Conservation (phyloP, 2,329 filamentous ascomycete genomes). For the Calonectria pseudoturangicola region DNA sequence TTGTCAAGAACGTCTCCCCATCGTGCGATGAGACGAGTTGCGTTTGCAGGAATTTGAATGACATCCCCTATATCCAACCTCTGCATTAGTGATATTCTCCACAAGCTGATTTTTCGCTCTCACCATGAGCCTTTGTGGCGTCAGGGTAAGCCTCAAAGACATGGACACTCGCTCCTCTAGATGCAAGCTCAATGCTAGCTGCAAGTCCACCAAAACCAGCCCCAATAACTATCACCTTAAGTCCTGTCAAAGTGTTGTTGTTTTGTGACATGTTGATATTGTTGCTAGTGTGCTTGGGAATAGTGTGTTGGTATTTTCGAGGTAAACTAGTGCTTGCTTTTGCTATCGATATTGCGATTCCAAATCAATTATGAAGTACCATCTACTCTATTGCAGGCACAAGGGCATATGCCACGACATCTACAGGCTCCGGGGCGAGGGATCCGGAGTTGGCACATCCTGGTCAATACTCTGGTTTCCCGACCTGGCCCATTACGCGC, state of each 20-base stretch:
- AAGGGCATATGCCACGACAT: too few relatives aligned
- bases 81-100: background rate
- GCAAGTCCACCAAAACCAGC: constrained; percentile 29
- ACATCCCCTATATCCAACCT: constrained; percentile 4
- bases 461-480: too few relatives aligned
- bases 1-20: constrained; percentile 22
- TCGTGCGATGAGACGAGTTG: constrained; percentile 10
- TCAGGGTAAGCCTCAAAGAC: constrained; percentile 19
- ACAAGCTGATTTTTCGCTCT: background rate
- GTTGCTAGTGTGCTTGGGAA: too few relatives aligned
- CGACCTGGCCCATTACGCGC: too few relatives aligned
- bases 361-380: too few relatives aligned
- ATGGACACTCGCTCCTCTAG: constrained; percentile 3
- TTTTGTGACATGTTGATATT: background rate
- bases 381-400: too few relatives aligned
- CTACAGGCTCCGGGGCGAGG: too few relatives aligned
- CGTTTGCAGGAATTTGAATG: constrained; percentile 25
- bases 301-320: too few relatives aligned
- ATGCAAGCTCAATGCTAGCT: constrained; percentile 20
- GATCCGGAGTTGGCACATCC: too few relatives aligned
- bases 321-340: too few relatives aligned
- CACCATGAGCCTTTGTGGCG: background rate
- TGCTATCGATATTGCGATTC: too few relatives aligned
- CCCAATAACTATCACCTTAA: constrained; percentile 14
- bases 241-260: background rate